Evolutionary conservation across 164 flowering plant species (phyloP).

Genomic region (Chimonanthus salicifolius): DNA sequence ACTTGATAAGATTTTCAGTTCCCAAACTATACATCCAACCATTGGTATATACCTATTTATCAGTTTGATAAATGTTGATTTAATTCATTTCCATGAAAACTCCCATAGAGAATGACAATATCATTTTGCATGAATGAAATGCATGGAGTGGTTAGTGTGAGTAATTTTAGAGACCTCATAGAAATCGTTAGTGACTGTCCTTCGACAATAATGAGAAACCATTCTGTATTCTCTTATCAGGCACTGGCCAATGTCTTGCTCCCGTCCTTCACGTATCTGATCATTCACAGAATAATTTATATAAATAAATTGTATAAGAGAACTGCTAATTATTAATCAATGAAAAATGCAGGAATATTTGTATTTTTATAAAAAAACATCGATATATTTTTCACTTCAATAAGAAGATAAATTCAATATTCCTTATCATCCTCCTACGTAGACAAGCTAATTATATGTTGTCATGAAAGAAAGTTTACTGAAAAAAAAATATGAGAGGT

Average conservation of each 20-base stretch:
- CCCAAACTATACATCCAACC: no score
- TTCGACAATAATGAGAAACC: constrained; percentile 56
- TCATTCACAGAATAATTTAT: not conserved
- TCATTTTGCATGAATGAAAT: no score
- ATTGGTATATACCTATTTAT: no score
- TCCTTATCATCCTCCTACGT: not conserved
- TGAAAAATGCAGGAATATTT: not conserved
- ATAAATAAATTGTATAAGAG: not conserved
- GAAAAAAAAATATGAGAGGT: not conserved
- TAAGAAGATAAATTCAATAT: not conserved
- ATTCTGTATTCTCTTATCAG: constrained; percentile 73
- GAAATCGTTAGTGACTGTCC: constrained; percentile 56
- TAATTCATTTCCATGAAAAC: no score
- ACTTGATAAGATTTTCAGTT: no score
- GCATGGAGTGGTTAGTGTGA: not conserved
- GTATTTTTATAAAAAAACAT: not conserved
- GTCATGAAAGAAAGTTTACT: not conserved
- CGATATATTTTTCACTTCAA: not conserved
- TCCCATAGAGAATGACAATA: no score
- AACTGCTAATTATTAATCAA: not conserved
- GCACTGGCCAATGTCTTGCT: constrained; percentile 77
- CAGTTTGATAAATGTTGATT: no score
- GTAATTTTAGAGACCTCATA: constrained; percentile 8
- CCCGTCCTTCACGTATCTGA: constrained; percentile 87
- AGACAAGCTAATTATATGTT: no score